Conservation (phyloP, 2,329 filamentous ascomycete genomes). For the Ophiostoma himal-ulmi region DNA sequence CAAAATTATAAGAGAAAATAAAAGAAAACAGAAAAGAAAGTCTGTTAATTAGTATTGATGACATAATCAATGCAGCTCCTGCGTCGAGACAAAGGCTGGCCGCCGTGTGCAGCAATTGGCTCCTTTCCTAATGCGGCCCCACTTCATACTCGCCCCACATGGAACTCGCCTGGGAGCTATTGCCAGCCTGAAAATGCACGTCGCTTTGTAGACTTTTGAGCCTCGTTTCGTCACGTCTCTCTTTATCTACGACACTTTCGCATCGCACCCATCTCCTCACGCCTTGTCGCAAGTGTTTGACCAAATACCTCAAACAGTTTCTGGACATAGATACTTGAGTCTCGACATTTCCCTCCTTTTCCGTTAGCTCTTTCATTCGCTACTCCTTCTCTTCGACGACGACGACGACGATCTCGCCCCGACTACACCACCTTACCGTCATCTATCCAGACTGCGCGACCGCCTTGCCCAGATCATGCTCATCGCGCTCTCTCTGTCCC, state of each 20-base stretch:
- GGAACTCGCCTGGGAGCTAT: not conserved
- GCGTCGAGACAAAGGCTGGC: not conserved
- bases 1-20: not conserved
- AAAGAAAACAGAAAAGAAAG: too few relatives aligned
- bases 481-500: slow-evolving; percentile 8
- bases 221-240: slow-evolving; percentile 6
- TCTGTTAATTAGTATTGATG: not conserved
- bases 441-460: not conserved
- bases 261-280: not conserved
- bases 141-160: not conserved
- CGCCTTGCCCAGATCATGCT: slow-evolving; percentile 22
- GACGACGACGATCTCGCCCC: not conserved
- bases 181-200: slow-evolving; percentile 3
- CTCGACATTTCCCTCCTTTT: not conserved
- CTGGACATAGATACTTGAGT: not conserved
- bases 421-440: not conserved
- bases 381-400: not conserved
- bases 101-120: not conserved
- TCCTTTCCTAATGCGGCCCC: slow-evolving; percentile 2
- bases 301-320: too few relatives aligned
- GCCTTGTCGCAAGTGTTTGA: not conserved
- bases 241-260: not conserved
- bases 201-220: slow-evolving; percentile 2
- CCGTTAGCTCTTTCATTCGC: not conserved
- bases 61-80: not conserved